These are phyloP conservation scores for Leccinum pellstonianum DNA, from an alignment of 768 basidiomycete genomes.

Conservation along the genomic window DNA sequence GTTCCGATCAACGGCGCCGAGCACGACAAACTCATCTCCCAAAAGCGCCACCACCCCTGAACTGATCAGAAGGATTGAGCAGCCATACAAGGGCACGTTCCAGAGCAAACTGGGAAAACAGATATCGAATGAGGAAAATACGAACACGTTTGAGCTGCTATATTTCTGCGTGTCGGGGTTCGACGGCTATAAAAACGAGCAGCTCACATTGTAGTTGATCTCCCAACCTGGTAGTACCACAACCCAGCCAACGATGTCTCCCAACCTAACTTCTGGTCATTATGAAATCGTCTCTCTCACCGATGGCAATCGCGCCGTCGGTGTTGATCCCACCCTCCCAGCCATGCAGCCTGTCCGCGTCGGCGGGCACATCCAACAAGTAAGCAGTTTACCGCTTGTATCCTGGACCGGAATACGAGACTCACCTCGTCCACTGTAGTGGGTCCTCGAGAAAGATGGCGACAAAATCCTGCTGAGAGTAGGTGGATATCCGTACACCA, in stretches of 20 bases:
- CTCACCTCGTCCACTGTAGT: neutral
- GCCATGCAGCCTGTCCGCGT: neutral
- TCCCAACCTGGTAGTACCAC: neutral
- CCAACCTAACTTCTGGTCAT: neutral
- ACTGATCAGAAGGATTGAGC: neutral
- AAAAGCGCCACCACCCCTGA: neutral
- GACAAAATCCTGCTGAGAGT: neutral
- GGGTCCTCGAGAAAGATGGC: neutral
- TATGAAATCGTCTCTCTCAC: neutral
- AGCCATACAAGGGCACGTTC: neutral
- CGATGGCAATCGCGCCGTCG: neutral
- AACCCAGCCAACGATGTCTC: neutral
- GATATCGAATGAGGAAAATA: neutral
- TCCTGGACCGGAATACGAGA: neutral
- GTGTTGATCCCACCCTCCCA: neutral
- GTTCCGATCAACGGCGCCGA: neutral
- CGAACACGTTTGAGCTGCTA: neutral
- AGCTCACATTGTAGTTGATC: neutral
- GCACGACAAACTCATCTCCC: neutral
- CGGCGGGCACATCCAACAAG: neutral
- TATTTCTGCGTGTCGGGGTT: neutral
- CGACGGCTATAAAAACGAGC: neutral
- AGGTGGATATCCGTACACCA: neutral
- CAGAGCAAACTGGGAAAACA: neutral
- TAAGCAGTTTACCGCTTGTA: neutral